These are phyloP conservation scores for Craspedostauros australis DNA, from an alignment of 108 stramenopile genomes.

Conservation along the genomic window DNA sequence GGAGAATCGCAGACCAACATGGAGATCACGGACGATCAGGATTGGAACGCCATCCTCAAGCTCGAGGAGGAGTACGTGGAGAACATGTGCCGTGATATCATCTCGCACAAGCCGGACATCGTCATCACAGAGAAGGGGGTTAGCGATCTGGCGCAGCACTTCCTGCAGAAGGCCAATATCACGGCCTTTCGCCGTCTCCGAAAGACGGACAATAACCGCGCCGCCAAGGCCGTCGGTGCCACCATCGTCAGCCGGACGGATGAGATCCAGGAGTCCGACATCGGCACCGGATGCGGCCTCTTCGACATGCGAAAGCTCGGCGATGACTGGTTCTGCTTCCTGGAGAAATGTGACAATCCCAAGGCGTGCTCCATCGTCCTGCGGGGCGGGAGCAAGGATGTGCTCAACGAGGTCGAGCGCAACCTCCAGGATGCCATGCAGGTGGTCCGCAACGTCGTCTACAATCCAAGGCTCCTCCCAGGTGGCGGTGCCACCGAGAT, in stretches of 20 bases:
- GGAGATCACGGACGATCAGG: constrained; percentile 97
- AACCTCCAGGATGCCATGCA: constrained; percentile 99
- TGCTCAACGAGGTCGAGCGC: constrained; percentile 99
- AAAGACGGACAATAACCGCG: constrained; percentile 99
- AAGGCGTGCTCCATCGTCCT: constrained; percentile 99
- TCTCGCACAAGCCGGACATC: constrained; percentile 96
- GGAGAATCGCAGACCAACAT: constrained; percentile 98
- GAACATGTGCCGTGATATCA: constrained; percentile 98
- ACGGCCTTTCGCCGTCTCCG: constrained; percentile 96
- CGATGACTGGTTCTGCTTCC: constrained; percentile 96
- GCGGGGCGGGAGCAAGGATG: constrained; percentile 98
- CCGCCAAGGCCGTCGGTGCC: constrained; percentile 96
- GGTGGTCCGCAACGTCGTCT: constrained; percentile 98
- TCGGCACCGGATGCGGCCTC: constrained; percentile 96
- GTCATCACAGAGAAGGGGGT: constrained; percentile 99
- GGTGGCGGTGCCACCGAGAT: constrained; percentile 99
- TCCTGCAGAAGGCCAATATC: constrained; percentile 96
- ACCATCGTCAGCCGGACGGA: constrained; percentile 98
- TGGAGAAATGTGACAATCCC: constrained; percentile 96
- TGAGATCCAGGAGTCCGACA: constrained; percentile 96
- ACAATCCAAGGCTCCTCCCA: constrained; percentile 93
- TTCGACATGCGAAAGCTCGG: constrained; percentile 99
- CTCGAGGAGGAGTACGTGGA: constrained; percentile 99
- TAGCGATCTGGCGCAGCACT: constrained; percentile 99
- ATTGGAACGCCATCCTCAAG: constrained; percentile 97